Evolutionary conservation across 192 early-diverging fungal genomes (phyloP), one percentile per base, ranked within the genome.

Genomic region (Blastocladiella britannica): DNA sequence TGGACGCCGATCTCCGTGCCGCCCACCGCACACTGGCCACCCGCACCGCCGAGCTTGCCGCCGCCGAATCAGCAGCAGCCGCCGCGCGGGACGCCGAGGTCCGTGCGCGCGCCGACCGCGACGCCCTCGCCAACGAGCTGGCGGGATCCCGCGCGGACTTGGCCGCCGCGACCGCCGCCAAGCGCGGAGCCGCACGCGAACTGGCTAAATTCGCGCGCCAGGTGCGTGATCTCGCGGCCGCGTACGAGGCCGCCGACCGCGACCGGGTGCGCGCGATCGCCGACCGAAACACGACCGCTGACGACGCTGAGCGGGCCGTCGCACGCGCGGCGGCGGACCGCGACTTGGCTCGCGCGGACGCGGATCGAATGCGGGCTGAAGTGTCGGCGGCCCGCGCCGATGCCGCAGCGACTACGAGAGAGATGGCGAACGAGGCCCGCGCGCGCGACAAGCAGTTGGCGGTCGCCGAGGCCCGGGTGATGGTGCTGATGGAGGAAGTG

Each of bases 371-470:
- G 26, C 25, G 12, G 62, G 62, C 7, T 1, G 37, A 47, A 47
- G 29, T 72, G 70, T 66, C 68, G 66, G 70, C 26, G 59, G 57
- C 66, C 66, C 2, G 60, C 58, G 0, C 30, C 55, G 54, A 52
- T 63, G 53, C 37, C 23, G 30, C 29, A 6, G 18, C 53, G 20
- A 51, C 51, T 4, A 3, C 15, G n/a, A 56, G 58, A 23, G 52
- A 58, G 18, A n/a, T 51, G n/a, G n/a, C n/a, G n/a, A n/a, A n/a
- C n/a, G n/a, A n/a, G n/a, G n/a, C n/a, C n/a, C n/a, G n/a, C n/a
- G n/a, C n/a, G n/a, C n/a, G n/a, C n/a, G n/a, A n/a, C n/a, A n/a
- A n/a, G n/a, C n/a, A n/a, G n/a, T n/a, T n/a, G n/a, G n/a, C n/a
- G n/a, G n/a, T n/a, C n/a, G n/a, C n/a, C n/a, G n/a, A n/a, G n/a